Conservation (phyloP, 2,329 filamentous ascomycete species). For the Setomelanomma holmii region DNA sequence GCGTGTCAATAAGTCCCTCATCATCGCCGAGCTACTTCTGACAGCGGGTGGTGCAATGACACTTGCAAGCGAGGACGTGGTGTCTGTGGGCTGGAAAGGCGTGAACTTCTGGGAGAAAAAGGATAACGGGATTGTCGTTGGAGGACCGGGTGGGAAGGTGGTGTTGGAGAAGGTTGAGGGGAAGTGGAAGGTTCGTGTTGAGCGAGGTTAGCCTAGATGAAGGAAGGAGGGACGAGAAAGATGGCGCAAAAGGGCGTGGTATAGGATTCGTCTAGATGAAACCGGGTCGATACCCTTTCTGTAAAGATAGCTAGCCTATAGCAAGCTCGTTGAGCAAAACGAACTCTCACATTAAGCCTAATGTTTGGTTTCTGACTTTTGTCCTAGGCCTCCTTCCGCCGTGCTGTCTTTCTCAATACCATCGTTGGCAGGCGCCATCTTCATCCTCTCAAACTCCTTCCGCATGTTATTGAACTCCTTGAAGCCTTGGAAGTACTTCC, state of each 20-base stretch:
- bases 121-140: not conserved
- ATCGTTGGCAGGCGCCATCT: slow-evolving; percentile 6
- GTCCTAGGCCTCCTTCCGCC: not conserved
- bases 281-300: too few relatives aligned
- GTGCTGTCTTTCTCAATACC: not conserved
- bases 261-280: too few relatives aligned
- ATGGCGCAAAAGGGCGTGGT: too few relatives aligned
- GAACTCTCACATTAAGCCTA: too few relatives aligned
- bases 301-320: too few relatives aligned
- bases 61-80: not conserved
- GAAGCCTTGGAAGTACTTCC: slow-evolving; percentile 58
- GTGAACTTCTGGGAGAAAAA: not conserved
- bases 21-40: not conserved
- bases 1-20: not conserved
- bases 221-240: not conserved
- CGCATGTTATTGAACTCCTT: slow-evolving; percentile 42
- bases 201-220: not conserved
- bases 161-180: not conserved
- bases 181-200: not conserved
- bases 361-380: too few relatives aligned
- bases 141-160: not conserved
- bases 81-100: not conserved
- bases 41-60: not conserved
- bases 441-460: slow-evolving; percentile 37
- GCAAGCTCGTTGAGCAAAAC: too few relatives aligned